Evolutionary conservation across 345 rosid genomes (phyloP).

Genomic region (Citropsis articulata): DNA sequence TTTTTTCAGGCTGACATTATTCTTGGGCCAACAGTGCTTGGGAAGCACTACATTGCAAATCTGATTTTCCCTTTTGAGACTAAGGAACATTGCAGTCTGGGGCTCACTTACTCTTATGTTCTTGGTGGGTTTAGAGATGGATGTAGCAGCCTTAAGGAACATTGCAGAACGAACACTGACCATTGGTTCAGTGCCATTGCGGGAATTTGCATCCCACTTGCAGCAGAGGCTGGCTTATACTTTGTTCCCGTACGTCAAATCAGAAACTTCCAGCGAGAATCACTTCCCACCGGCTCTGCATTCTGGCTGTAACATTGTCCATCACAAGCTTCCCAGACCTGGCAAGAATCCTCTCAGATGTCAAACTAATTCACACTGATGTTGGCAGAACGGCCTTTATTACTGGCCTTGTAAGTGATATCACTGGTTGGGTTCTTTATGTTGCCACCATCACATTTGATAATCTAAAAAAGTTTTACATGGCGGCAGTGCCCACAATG

Average conservation of each 20-base stretch:
- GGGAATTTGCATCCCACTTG: slow-evolving; percentile 11
- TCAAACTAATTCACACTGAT: slow-evolving; percentile 31
- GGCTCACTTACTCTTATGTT: slow-evolving; percentile 33
- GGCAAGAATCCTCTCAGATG: slow-evolving; percentile 28
- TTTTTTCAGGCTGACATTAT: no score
- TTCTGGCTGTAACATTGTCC: slow-evolving; percentile 21
- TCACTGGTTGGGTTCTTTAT: slow-evolving; percentile 23
- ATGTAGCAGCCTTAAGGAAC: slow-evolving; percentile 5
- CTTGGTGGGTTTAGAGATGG: slow-evolving; percentile 38
- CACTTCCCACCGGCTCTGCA: background rate
- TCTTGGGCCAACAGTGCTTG: background rate
- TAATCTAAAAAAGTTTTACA: background rate
- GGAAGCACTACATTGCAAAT: background rate
- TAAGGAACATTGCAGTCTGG: slow-evolving; percentile 21
- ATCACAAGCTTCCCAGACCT: slow-evolving; percentile 36
- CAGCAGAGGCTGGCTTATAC: slow-evolving; percentile 5
- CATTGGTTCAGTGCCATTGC: slow-evolving; percentile 11
- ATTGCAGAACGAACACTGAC: slow-evolving; percentile 11
- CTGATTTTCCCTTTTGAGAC: background rate
- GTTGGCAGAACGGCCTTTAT: slow-evolving; percentile 25
- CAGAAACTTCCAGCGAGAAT: background rate
- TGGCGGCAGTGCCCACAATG: background rate
- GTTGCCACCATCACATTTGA: background rate
- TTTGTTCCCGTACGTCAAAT: background rate
- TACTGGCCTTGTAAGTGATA: slow-evolving; percentile 16